Base-by-base conservation (phyloP, 331 rosid species). In the Quercus phellos region DNA sequence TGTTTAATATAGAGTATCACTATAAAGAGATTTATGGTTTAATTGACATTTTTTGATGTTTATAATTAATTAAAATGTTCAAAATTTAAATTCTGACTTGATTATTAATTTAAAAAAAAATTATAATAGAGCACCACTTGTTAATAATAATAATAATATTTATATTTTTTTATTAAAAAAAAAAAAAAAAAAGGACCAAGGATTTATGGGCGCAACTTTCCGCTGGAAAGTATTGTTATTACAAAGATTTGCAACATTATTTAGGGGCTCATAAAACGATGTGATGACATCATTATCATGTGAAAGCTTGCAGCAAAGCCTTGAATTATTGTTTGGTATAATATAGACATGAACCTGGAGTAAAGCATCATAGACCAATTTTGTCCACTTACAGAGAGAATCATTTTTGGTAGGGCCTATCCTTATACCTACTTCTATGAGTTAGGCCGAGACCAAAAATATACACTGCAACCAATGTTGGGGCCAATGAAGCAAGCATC, bases 341-440 rank as follows among this genome's bases (percentile, higher is more conserved):
- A 81, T 10, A 55, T 32, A 63, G 78, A 81, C 84, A 80, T 71
- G 68, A 76, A 63, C 51, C 74, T 71, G 74, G 68, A 38, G 74
- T 11, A 76, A 76, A 76, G 73, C 77, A 75, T 60, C 55, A 66
- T 68, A 32, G 70, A 42, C 70, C 30, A 51, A n/a, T 76, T 50
- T 61, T 81, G 77, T 76, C 81, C 77, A 63, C 77, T 59, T 51
- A 51, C 2, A 51, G 54, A 63, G 63, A 63, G 80, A 75, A 61
- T 76, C 19, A 38, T 74, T 34, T 74, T 34, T 74, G 71, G 77
- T 70, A 70, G 74, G 77, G 42, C 81, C 74, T 81, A 63, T 60
- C 70, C 3, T 75, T 34, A 32, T 10, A 35, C 80, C 54, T 81
- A 19, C 76, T 58, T 34, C 27, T 46, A 21, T 53, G 9, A 75